These are phyloP conservation scores for Russula ochroleuca DNA, from an alignment of 768 basidiomycete species.

Conservation along the genomic window DNA sequence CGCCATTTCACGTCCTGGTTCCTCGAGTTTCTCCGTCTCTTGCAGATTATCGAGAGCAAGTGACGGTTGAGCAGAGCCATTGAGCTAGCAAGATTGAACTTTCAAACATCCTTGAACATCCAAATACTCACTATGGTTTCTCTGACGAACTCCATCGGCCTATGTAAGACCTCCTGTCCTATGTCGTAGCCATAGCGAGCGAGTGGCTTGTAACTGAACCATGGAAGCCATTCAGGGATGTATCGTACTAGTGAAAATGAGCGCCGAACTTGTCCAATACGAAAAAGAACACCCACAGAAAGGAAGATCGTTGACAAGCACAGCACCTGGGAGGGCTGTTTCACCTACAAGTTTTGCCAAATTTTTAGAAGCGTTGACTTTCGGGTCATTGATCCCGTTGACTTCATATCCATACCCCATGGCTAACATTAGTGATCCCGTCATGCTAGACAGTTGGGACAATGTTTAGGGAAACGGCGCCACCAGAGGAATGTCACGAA, in stretches of 20 bases:
- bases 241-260: not conserved
- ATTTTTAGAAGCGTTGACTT: not conserved
- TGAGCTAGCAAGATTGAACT: not conserved
- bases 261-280: not conserved
- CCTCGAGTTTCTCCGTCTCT: not conserved
- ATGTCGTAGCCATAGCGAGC: too few relatives aligned
- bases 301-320: constrained; percentile 18
- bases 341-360: not conserved
- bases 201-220: too few relatives aligned
- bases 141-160: too few relatives aligned
- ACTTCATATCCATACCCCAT: constrained; percentile 13
- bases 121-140: too few relatives aligned
- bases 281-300: not conserved
- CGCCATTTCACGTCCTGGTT: not conserved
- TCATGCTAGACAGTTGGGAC: not conserved
- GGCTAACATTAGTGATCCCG: not conserved
- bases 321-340: not conserved
- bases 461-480: too few relatives aligned
- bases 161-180: too few relatives aligned
- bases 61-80: not conserved
- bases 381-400: not conserved
- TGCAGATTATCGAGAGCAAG: not conserved
- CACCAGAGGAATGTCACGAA: not conserved
- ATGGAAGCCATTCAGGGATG: constrained; percentile 11
- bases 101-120: too few relatives aligned